Conservation (phyloP, 345 rosid genomes). For the Eucalyptus decipiens region DNA sequence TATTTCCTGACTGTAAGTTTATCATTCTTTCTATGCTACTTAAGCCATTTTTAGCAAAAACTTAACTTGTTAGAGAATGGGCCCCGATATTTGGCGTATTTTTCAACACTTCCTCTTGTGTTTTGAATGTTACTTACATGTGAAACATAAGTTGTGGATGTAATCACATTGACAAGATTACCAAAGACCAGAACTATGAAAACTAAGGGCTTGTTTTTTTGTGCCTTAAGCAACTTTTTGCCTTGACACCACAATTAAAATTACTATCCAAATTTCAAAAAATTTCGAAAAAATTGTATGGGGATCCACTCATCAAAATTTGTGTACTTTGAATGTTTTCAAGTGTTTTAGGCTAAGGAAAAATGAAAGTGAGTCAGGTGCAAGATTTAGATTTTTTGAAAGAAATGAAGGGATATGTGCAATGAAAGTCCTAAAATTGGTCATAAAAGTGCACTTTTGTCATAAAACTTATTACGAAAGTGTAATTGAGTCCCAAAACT, state of each 20-base stretch:
- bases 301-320: neutral
- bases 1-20: neutral
- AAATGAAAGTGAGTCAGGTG: neutral
- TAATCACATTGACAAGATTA: neutral
- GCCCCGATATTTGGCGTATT: neutral
- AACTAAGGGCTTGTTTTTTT: neutral
- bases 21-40: neutral
- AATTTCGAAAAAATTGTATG: neutral
- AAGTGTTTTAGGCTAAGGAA: neutral
- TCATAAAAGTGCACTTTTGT: neutral
- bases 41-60: neutral
- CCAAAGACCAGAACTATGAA: neutral
- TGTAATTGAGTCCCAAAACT: neutral
- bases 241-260: neutral
- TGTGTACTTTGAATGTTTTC: neutral
- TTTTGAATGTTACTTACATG: neutral
- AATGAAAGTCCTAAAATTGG: neutral
- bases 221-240: neutral
- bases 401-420: neutral
- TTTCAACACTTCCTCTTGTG: neutral
- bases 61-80: neutral
- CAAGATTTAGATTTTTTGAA: neutral
- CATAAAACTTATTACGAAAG: too few species aligned
- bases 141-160: neutral
- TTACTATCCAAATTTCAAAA: neutral